A percentile compares a stretch with the other conserved stretches of the same genome.
These are phyloP conservation scores for Ascochyta koolunga DNA, from an alignment of 2,329 filamentous ascomycete species.

Conservation along the genomic window DNA sequence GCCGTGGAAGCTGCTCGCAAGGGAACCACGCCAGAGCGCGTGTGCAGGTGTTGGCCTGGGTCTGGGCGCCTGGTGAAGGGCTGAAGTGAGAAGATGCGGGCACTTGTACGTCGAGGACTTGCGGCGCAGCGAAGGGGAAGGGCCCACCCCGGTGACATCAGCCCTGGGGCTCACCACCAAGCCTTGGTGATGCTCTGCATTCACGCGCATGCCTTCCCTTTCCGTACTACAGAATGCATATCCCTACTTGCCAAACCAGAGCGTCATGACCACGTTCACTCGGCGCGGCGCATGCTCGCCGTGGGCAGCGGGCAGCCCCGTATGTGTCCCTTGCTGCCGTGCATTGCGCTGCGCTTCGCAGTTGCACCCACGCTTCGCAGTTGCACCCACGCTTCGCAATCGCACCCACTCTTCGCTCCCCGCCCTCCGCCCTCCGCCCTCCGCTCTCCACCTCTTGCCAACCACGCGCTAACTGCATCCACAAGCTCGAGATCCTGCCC, in stretches of 20 bases:
- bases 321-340: constrained; percentile 1
- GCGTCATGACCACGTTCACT: constrained; percentile 3
- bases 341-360: neutral
- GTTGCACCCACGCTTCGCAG: no score
- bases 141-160: constrained; percentile 11
- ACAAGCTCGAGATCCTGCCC: constrained; percentile 44
- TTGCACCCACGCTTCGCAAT: no score
- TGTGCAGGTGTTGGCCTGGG: neutral
- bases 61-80: neutral
- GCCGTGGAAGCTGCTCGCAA: neutral
- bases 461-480: constrained; percentile 7
- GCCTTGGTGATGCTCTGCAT: neutral
- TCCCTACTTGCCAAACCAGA: neutral
- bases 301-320: neutral
- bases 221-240: constrained; percentile 2
- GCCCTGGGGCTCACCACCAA: constrained; percentile 1
- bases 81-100: no score
- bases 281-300: neutral
- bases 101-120: neutral
- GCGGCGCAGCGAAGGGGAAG: neutral
- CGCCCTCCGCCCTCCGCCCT: no score
- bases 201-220: neutral
- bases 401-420: no score
- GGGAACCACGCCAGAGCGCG: neutral
- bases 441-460: neutral